Percentiles rank a stretch among this genome's conserved stretches.
Evolutionary conservation across 768 basidiomycete species (phyloP).

Genomic region (Leccinum rimulosum): DNA sequence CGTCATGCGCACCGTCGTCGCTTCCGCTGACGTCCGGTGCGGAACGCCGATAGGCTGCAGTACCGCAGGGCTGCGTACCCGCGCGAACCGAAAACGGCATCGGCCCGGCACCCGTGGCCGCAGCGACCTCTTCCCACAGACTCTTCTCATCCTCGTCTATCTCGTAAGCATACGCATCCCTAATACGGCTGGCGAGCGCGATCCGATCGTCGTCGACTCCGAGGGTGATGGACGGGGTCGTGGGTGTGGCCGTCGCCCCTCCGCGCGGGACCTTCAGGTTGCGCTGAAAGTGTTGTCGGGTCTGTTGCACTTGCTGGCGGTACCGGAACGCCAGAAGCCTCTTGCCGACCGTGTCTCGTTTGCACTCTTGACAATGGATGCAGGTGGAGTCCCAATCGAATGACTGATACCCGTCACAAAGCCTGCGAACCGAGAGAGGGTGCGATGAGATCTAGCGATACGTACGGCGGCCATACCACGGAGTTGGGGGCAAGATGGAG

Average conservation of each 20-base stretch:
- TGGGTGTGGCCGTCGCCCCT: background rate
- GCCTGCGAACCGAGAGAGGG: conserved; percentile 10
- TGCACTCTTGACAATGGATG: conserved; percentile 29
- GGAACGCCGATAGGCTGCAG: background rate
- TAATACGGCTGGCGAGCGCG: conserved; percentile 7
- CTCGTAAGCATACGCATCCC: conserved; percentile 20
- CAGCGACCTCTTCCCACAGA: conserved; percentile 30
- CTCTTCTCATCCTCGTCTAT: conserved; percentile 27
- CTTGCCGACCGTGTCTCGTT: conserved; percentile 28
- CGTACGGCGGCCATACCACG: background rate
- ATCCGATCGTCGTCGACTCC: conserved; percentile 6
- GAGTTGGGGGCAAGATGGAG: background rate
- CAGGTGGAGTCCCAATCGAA: conserved; percentile 19
- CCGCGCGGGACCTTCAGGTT: background rate
- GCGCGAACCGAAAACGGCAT: conserved; percentile 14
- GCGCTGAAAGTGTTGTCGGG: conserved; percentile 3
- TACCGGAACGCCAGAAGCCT: conserved; percentile 21
- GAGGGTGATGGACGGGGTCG: background rate
- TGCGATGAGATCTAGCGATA: conserved; percentile 5
- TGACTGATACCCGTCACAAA: conserved; percentile 26
- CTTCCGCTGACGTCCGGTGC: conserved; percentile 1
- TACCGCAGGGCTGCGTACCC: conserved; percentile 11
- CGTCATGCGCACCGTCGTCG: conserved; percentile 5
- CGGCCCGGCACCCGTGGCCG: conserved; percentile 17
- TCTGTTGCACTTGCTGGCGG: conserved; percentile 12